A percentile compares a stretch with the other conserved stretches of the same genome.
phyloP scores from a whole-genome alignment of 495 filamentous ascomycete genomes.

The Achaetomiella virescens region DNA sequence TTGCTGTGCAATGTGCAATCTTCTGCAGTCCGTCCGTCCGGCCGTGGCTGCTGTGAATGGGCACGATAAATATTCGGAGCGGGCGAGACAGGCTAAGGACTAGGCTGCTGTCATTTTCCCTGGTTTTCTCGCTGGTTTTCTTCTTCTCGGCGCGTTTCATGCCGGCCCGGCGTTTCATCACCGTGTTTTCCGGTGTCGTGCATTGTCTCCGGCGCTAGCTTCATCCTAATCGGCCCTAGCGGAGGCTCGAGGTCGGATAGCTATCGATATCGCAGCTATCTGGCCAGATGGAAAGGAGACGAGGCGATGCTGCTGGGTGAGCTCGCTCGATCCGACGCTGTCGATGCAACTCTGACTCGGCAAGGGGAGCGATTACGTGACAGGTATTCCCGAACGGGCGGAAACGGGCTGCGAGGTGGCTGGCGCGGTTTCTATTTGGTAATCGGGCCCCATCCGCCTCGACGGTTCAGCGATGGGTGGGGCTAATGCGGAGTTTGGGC shows the following conservation, averaged over 20 bases:
- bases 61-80: slow-evolving; percentile 11
- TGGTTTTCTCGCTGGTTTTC: neutral
- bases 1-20: neutral
- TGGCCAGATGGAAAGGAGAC: neutral
- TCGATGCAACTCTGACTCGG: slow-evolving; percentile 28
- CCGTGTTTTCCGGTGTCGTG: slow-evolving; percentile 7
- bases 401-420: slow-evolving; percentile 21
- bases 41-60: neutral
- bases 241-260: neutral
- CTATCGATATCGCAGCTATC: neutral
- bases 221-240: too few species aligned
- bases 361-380: slow-evolving; percentile 47
- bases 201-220: too few species aligned
- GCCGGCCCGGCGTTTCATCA: neutral
- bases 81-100: neutral
- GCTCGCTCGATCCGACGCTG: neutral
- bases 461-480: slow-evolving; percentile 1
- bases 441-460: slow-evolving; percentile 25
- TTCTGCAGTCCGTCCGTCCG: neutral
- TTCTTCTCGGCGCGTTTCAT: neutral
- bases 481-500: neutral
- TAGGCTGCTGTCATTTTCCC: neutral
- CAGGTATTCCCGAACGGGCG: slow-evolving; percentile 38
- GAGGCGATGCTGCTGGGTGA: neutral
- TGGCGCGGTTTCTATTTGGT: slow-evolving; percentile 42